A percentile compares a stretch with the other conserved stretches of the same genome.
phyloP scores from a whole-genome alignment of 192 early-diverging fungal genomes.

The Obelidium mucronatum region DNA sequence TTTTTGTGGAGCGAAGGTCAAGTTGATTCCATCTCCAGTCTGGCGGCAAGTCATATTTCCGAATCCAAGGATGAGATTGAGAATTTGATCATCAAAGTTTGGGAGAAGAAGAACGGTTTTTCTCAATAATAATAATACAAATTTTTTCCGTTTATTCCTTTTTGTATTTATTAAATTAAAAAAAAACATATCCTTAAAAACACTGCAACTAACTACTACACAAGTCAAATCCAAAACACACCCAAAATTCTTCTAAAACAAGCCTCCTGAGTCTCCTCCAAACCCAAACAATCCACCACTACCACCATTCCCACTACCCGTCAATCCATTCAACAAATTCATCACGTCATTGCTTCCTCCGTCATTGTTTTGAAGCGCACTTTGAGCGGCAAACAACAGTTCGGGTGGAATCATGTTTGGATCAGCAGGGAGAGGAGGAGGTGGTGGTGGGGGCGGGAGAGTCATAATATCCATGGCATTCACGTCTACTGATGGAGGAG shows the following conservation, averaged over 20 bases:
- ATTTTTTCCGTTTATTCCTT: too few relatives aligned
- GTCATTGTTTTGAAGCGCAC: constrained; percentile 26
- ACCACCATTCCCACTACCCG: neutral
- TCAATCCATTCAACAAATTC: constrained; percentile 23
- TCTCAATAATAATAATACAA: too few relatives aligned
- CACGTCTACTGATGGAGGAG: neutral
- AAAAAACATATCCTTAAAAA: too few relatives aligned
- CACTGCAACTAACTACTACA: too few relatives aligned
- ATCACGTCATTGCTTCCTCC: constrained; percentile 24
- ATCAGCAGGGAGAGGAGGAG: neutral
- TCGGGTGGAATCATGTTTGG: constrained; percentile 24
- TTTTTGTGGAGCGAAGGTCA: constrained; percentile 31
- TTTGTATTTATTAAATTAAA: too few relatives aligned
- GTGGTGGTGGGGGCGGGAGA: constrained; percentile 5
- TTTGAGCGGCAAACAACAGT: constrained; percentile 30
- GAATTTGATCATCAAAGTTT: neutral
- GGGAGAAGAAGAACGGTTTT: constrained; percentile 15
- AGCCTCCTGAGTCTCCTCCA: too few relatives aligned
- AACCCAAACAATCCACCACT: neutral
- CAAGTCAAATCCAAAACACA: too few relatives aligned
- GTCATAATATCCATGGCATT: neutral
- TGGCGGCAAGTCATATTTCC: neutral
- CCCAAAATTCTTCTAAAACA: too few relatives aligned
- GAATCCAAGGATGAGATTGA: constrained; percentile 11
- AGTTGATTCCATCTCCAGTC: constrained; percentile 24